Evolutionary conservation across 1,284 basidiomycete species (phyloP), one percentile per base, ranked within the genome.

Genomic region (Pisolithus thermaeus): DNA sequence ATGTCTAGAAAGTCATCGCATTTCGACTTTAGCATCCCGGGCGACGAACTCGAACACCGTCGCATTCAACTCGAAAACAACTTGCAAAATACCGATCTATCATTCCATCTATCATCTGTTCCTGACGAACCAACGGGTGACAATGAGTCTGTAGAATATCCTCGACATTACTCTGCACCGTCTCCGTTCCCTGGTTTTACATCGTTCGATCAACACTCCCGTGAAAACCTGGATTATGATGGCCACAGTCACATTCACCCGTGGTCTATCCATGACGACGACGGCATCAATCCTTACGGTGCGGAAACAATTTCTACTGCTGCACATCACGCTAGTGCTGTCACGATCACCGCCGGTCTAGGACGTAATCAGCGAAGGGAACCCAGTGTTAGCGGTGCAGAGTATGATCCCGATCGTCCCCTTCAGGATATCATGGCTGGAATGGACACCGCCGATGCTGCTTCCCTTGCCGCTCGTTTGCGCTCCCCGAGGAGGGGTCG

Each of bases 331-430:
- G 90, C 89, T 25, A 90, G 87, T 56, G 88, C 81, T 0, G 74
- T 93, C 45, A 94, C 92, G 0, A 75, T 95, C n/a, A 88, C 79
- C 52, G 89, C 90, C 2, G 92, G 92, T 0, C 76, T 94, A 3
- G 70, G 70, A 3, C 70, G 82, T 20, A 71, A 69, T 6, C 66
- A 66, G 22, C 68, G 75, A 53, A 71, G 81, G 52, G 83, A 78
- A 56, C 66, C 76, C 35, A 86, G 81, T 58, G 64, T 86, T 37
- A 87, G 83, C 61, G 86, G 82, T 25, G 85, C 83, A 40, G 91
- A 94, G 63, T 94, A 90, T 59, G 91, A 94, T 64, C 90, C 91
- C 2, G 91, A 94, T 46, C 74, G 92, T 40, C 87, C 87, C 14
- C 66, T 94, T 23, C 81, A 87, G 53, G 80, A 82, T 37, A 86